These are phyloP conservation scores for Trichopus zeylanicus DNA, from an alignment of 116 monocot genomes.

Conservation along the genomic window DNA sequence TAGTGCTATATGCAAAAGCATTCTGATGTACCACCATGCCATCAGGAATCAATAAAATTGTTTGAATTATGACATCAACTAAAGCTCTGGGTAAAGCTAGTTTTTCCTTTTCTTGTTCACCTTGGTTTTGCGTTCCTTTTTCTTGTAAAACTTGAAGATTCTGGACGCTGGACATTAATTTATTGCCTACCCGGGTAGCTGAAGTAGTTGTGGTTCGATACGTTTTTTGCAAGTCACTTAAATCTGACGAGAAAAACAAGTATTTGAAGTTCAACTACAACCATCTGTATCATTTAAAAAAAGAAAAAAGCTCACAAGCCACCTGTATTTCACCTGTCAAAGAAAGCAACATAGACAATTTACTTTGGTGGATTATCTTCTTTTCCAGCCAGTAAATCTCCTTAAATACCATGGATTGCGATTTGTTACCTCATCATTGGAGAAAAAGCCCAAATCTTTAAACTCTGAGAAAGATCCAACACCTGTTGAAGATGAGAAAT, in stretches of 20 bases:
- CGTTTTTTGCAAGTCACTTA: too few relatives aligned
- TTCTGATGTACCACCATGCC: neutral
- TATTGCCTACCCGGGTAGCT: neutral
- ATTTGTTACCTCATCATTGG: slow-evolving; percentile 72
- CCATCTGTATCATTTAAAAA: too few relatives aligned
- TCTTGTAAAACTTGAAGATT: neutral
- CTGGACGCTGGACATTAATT: neutral
- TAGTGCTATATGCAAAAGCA: neutral
- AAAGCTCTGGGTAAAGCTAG: neutral
- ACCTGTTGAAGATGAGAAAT: slow-evolving; percentile 5
- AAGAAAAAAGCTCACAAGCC: too few relatives aligned
- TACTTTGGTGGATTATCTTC: neutral
- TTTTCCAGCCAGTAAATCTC: slow-evolving; percentile 47
- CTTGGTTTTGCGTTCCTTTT: too few relatives aligned
- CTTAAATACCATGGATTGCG: slow-evolving; percentile 42
- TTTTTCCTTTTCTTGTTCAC: too few relatives aligned
- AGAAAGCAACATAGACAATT: neutral
- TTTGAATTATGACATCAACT: too few relatives aligned
- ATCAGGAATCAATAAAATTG: neutral
- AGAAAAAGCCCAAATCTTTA: slow-evolving; percentile 32
- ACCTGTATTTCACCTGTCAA: too few relatives aligned
- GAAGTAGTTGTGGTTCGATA: neutral
- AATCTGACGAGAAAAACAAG: neutral
- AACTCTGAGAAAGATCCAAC: slow-evolving; percentile 11
- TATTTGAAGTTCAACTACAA: too few relatives aligned